Conservation (phyloP, 2,329 filamentous ascomycete species). For the Lasiodiplodia gonubiensis region DNA sequence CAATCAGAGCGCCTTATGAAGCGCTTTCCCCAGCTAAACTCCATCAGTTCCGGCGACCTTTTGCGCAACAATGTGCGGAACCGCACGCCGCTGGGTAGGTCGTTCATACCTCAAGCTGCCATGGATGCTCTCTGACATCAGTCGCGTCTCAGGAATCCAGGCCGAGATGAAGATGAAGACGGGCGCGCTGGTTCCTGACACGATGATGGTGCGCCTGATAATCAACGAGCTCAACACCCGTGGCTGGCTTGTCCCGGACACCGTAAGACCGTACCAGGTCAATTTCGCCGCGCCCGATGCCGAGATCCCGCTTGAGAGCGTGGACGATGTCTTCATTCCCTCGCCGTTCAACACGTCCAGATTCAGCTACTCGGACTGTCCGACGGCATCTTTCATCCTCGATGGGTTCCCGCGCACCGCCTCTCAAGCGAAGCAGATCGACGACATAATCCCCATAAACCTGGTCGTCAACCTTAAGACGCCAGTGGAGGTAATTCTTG, state of each 20-base stretch:
- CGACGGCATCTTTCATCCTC: constrained; percentile 87
- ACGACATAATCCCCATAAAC: constrained; percentile 89
- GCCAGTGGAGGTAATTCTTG: constrained; percentile 82
- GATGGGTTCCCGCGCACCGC: constrained; percentile 95
- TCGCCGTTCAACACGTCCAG: constrained; percentile 42
- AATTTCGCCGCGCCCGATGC: constrained; percentile 44
- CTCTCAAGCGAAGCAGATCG: constrained; percentile 76
- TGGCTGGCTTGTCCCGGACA: constrained; percentile 73
- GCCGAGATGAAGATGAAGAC: constrained; percentile 87
- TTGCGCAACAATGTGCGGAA: constrained; percentile 91
- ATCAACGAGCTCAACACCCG: constrained; percentile 83
- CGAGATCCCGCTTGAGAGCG: constrained; percentile 36
- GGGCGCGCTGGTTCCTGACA: constrained; percentile 88
- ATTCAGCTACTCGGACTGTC: constrained; percentile 66
- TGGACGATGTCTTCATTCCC: constrained; percentile 52
- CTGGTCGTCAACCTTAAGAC: constrained; percentile 87
- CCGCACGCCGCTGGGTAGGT: constrained; percentile 80
- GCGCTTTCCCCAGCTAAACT: constrained; percentile 85
- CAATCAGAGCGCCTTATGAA: constrained; percentile 88
- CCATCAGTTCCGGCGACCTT: constrained; percentile 93
- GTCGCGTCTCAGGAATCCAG: constrained; percentile 71
- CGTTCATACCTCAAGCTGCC: constrained; percentile 10
- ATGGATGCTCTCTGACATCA: constrained; percentile 1
- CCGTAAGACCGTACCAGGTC: constrained; percentile 53
- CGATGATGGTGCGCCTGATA: constrained; percentile 90